Evolutionary conservation across 306 rosid genomes (phyloP), one percentile per base, ranked within the genome.

Genomic region (Castanospermum australe): DNA sequence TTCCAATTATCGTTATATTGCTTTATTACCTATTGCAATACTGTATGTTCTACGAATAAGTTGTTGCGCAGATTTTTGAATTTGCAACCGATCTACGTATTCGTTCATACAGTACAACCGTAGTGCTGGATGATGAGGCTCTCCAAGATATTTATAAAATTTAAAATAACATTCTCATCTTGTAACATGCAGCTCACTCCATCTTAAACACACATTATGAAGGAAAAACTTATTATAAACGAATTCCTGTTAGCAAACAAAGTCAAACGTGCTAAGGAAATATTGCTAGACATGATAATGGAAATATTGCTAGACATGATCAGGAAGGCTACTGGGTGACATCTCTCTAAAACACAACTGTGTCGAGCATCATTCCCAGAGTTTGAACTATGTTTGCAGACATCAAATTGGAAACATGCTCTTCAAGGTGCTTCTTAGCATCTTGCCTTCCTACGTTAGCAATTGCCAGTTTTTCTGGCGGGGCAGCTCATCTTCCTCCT

Each of bases 391-490:
- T 88, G 88, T 90, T 90, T 8, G 92, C 82, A 14, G 94, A 90
- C 94, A 90, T 90, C 82, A 90, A 76, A 77, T 86, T 86, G 85
- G 94, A 88, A 74, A 90, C 84, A 17, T 90, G 94, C 70, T 90
- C 94, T 81, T 90, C 90, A 10, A 90, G 87, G 82, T 90, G 94
- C 86, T 90, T 90, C 81, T 90, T 90, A 3, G 91, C 94, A 76
- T 90, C 94, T 75, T 87, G n/a, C n/a, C n/a, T n/a, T n/a, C n/a
- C n/a, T n/a, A n/a, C n/a, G n/a, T n/a, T n/a, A n/a, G n/a, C n/a
- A 20, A 90, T 86, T 7, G 92, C 92, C 21, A 90, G 90, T 79
- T 88, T 90, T 84, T 90, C 94, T 2, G 92, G 92, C 6, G n/a
- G n/a, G 94, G 72, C 73, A 90, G 74, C 72, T 90, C 94, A 45